These are phyloP conservation scores for Acephala macrosclerotiorum DNA, from an alignment of 2,329 filamentous ascomycete species.

Conservation along the genomic window DNA sequence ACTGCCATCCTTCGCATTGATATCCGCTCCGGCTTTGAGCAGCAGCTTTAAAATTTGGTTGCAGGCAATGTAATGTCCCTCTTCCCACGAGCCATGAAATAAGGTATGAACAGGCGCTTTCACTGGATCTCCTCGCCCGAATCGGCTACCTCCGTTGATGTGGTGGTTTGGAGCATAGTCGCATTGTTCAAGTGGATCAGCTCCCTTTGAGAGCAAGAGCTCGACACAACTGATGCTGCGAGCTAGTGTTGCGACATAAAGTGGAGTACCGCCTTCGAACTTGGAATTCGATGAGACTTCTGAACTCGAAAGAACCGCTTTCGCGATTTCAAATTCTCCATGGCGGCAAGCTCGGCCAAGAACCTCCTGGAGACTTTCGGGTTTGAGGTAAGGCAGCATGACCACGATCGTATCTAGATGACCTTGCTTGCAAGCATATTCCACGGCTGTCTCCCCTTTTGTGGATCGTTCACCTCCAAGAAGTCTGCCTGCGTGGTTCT, in stretches of 20 bases:
- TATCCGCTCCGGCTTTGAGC: conserved; percentile 37
- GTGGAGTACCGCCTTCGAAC: conserved; percentile 25
- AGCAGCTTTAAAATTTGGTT: conserved; percentile 26
- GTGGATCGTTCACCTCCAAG: conserved; percentile 23
- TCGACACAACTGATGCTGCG: conserved; percentile 22
- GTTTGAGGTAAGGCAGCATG: conserved; percentile 26
- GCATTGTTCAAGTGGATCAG: conserved; percentile 12
- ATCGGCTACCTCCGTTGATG: not conserved
- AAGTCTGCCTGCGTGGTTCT: conserved; percentile 23
- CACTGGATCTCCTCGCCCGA: not conserved
- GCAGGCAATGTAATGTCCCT: conserved; percentile 1
- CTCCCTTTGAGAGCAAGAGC: conserved; percentile 20
- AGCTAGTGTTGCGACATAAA: conserved; percentile 26
- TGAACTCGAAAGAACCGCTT: conserved; percentile 20
- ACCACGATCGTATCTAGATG: conserved; percentile 31
- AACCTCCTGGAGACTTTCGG: conserved; percentile 27
- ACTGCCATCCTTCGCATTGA: conserved; percentile 30
- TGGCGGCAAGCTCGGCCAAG: conserved; percentile 28
- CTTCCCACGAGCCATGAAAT: not conserved
- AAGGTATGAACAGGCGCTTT: not conserved
- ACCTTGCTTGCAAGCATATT: conserved; percentile 43
- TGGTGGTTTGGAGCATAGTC: not conserved
- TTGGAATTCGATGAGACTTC: conserved; percentile 27
- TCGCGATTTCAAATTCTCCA: conserved; percentile 27
- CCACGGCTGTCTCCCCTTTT: conserved; percentile 41